These are phyloP conservation scores for Baorangia bicolor DNA, from an alignment of 768 basidiomycete genomes.

Conservation along the genomic window DNA sequence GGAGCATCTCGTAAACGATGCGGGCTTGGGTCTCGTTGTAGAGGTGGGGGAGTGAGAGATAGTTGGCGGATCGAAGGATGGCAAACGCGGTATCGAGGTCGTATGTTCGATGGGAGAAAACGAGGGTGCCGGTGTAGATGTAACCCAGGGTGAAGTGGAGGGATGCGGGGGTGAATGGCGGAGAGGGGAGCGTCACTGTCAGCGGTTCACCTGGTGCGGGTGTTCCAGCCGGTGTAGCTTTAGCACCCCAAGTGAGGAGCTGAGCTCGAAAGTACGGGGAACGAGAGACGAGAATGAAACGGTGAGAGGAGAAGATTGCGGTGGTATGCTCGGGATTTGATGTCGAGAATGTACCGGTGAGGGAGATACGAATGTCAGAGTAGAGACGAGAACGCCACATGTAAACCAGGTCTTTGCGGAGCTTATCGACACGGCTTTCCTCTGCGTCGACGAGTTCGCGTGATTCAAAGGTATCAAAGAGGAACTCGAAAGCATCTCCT, in stretches of 20 bases:
- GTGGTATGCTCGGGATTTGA: conserved; percentile 66
- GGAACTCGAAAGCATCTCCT: conserved; percentile 84
- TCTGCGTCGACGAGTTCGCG: conserved; percentile 46
- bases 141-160: conserved; percentile 93
- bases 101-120: conserved; percentile 89
- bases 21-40: conserved; percentile 79
- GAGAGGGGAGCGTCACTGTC: conserved; percentile 75
- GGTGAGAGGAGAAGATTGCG: conserved; percentile 87
- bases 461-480: conserved; percentile 62
- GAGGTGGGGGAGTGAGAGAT: conserved; percentile 73
- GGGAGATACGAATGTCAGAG: conserved; percentile 83
- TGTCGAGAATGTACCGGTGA: conserved; percentile 68
- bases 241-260: conserved; percentile 65
- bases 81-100: conserved; percentile 91
- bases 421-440: conserved; percentile 71
- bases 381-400: conserved; percentile 97
- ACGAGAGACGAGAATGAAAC: conserved; percentile 88
- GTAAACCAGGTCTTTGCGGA: conserved; percentile 90
- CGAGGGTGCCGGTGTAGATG: conserved; percentile 92
- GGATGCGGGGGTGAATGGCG: conserved; percentile 93
- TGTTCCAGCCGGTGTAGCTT: conserved; percentile 29
- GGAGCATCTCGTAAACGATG: conserved; percentile 85
- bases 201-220: conserved; percentile 42
- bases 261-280: conserved; percentile 84
- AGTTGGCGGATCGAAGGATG: conserved; percentile 80